A percentile compares a stretch with the other conserved stretches of the same genome.
Evolutionary conservation across 2,329 filamentous ascomycete species (phyloP).

Genomic region (Stromatinia cepivora): DNA sequence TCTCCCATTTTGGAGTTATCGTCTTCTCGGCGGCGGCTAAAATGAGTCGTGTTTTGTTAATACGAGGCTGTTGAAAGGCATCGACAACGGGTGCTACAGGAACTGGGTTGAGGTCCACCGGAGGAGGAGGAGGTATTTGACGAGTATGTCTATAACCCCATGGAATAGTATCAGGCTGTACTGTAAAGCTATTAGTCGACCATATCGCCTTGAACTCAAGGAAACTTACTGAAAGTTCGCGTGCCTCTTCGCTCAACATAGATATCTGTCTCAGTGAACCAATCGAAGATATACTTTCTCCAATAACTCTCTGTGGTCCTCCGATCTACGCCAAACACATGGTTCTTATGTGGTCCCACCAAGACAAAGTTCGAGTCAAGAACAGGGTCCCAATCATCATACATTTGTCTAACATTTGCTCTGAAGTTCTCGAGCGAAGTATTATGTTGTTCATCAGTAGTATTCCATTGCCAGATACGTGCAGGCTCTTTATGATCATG

Average conservation of each 20-base stretch:
- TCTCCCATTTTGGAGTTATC: slow-evolving; percentile 26
- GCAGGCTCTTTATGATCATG: not conserved
- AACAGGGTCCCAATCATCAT: slow-evolving; percentile 12
- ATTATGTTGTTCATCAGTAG: slow-evolving; percentile 3
- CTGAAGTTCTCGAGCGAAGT: not conserved
- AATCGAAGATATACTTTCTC: slow-evolving; percentile 28
- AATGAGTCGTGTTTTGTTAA: slow-evolving; percentile 30
- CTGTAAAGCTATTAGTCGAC: not conserved
- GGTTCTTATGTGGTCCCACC: not conserved
- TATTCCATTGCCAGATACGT: slow-evolving; percentile 14
- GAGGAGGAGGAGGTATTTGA: not conserved
- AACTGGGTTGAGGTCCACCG: not conserved
- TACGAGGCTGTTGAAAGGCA: slow-evolving; percentile 12
- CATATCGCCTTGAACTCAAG: not conserved
- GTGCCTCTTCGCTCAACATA: slow-evolving; percentile 10
- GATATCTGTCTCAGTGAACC: slow-evolving; percentile 22
- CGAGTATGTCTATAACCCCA: slow-evolving; percentile 21
- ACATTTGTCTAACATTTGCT: slow-evolving; percentile 2
- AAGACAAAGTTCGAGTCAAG: slow-evolving; percentile 10
- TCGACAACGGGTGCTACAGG: not conserved
- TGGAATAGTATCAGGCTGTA: not conserved
- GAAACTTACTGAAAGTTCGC: slow-evolving; percentile 3
- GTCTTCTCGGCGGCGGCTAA: slow-evolving; percentile 24
- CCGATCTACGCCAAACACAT: slow-evolving; percentile 10
- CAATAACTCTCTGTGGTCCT: slow-evolving; percentile 24